These are phyloP conservation scores for Xerocomellus amylosporus DNA, from an alignment of 768 basidiomycete species.

Conservation along the genomic window DNA sequence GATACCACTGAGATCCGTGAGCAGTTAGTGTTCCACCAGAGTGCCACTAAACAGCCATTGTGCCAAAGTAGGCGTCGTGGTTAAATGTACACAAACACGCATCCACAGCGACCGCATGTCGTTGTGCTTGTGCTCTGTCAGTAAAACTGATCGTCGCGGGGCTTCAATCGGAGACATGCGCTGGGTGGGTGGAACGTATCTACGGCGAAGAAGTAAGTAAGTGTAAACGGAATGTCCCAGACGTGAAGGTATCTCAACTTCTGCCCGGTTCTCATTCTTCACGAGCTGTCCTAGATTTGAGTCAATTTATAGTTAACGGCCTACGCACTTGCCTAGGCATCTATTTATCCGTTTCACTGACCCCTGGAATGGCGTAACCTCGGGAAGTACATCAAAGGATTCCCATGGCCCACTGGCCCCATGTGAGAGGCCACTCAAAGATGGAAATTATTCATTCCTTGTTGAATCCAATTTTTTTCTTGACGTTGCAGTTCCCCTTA, in stretches of 20 bases:
- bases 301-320: not conserved
- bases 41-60: not conserved
- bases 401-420: too few relatives aligned
- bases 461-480: not conserved
- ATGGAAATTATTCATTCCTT: not conserved
- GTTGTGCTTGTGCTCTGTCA: too few relatives aligned
- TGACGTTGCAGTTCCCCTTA: not conserved
- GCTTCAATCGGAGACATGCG: conserved; percentile 3
- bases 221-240: not conserved
- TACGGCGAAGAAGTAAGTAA: too few relatives aligned
- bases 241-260: not conserved
- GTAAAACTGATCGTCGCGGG: not conserved
- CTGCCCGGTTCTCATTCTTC: not conserved
- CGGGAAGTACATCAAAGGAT: not conserved
- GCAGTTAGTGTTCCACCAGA: not conserved
- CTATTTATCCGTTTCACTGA: not conserved
- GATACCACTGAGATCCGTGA: not conserved
- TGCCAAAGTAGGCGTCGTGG: not conserved
- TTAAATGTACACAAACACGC: conserved; percentile 14
- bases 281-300: too few relatives aligned
- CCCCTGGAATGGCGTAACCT: not conserved
- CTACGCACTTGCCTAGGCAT: not conserved
- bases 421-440: not conserved
- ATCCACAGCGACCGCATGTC: not conserved
- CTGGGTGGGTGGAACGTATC: not conserved